A percentile compares a stretch with the other conserved stretches of the same genome.
Conservation (phyloP, 306 rosid species). For the Medicago arabica region DNA sequence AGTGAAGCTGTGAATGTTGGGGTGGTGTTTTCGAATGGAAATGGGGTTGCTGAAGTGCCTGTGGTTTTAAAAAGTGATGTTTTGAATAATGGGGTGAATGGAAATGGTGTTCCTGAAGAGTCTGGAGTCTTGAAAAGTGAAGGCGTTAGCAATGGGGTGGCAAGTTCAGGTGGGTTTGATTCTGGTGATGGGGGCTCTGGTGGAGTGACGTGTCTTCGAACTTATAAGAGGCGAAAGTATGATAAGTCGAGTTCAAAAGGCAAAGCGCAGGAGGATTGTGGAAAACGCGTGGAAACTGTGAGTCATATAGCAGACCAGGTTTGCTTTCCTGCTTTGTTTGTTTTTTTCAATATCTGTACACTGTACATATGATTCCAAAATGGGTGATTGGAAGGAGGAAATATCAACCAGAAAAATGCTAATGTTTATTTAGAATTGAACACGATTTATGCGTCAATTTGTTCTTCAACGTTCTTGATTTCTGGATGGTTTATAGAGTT, state of each 20-base stretch:
- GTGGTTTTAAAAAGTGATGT: conserved; percentile 31
- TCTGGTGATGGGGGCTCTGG: conserved; percentile 47
- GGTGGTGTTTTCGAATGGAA: conserved; percentile 8
- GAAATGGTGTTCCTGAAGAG: conserved; percentile 42
- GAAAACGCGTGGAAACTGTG: conserved; percentile 48
- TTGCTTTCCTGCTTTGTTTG: conserved; percentile 34
- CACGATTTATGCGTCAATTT: not conserved
- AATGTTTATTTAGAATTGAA: conserved; percentile 19
- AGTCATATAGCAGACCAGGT: conserved; percentile 60
- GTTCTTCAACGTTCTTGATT: not conserved
- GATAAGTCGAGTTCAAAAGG: conserved; percentile 53
- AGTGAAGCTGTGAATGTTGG: conserved; percentile 40
- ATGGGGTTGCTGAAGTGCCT: conserved; percentile 43
- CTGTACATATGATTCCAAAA: not conserved
- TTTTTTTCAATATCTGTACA: conserved; percentile 17
- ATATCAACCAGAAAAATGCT: conserved; percentile 21
- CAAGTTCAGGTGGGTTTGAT: conserved; percentile 40
- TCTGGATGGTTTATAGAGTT: conserved; percentile 31
- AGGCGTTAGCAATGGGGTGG: conserved; percentile 45
- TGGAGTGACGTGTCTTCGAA: conserved; percentile 51
- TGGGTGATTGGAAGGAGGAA: not conserved
- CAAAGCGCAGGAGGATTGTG: conserved; percentile 51
- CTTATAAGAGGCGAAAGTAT: conserved; percentile 89
- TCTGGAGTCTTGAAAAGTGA: conserved; percentile 31
- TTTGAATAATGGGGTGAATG: conserved; percentile 47